Base-by-base conservation (phyloP, 441 rosid species). In the Cnidoscolus chayamansa region DNA sequence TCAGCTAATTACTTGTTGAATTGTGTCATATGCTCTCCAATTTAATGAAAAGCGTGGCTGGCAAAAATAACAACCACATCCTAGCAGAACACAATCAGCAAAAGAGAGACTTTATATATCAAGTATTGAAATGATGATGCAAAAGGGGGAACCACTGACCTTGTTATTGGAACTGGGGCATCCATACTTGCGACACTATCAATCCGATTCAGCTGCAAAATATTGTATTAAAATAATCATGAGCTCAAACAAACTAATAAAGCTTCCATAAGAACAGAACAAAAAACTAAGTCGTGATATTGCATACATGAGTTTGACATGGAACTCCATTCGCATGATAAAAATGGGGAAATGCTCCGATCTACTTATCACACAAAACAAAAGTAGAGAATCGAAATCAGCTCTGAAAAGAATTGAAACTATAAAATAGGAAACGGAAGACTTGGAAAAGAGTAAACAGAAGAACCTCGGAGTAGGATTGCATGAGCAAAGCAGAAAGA, bases 391-490 rank as follows among this genome's bases (percentile, higher is more conserved):
- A 56, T 9, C 3, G 59, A 56, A 0, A 71, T 56, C 10, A 59
- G 35, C 12, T 8, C 60, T 7, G 0, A 2, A 70, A 25, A 35
- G 4, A 68, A 37, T 30, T n/a, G 1, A 5, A n/a, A 3, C 54
- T 11, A 37, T 20, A 37, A 57, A 60, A 3, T 45, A 37, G 3
- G 8, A 6, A 16, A 12, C 65, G 12, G 2, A 47, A 57, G 10
- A 57, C 15, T 15, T 16, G 56, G 7, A 0, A 43, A 4, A 12
- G 37, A 37, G 40, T 35, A 68, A 59, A 10, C 17, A 0, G 17
- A 32, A 11, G 50, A 30, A 91, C 99, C 97, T 88, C 80, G 3
- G 86, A 83, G 72, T 86, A 94, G 47, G 99, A 94, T 45, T 80
- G 86, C 82, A 90, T 51, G 20, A 89, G 81, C 32, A 89, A 72